phyloP scores from a whole-genome alignment of 352 stramenopile genomes.

The Phytopythium mirpurense region DNA sequence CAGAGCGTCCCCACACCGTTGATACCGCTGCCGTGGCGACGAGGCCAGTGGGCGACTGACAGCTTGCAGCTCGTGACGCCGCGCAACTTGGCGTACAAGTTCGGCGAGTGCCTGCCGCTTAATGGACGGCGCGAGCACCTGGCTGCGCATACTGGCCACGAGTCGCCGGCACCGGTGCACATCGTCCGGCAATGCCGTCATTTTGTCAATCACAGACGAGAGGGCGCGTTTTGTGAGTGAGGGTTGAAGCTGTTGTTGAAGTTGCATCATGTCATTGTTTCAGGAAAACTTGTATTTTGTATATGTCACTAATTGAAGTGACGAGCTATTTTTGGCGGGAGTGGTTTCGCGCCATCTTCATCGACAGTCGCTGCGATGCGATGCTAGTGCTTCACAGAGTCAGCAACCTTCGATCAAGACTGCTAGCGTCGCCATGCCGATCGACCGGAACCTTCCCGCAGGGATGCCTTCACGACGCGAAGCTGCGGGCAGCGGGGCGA shows the following conservation, averaged over 20 bases:
- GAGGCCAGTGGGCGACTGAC: too few species aligned
- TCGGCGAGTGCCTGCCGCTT: conserved; percentile 31
- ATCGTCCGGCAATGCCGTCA: conserved; percentile 20
- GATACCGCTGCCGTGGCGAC: conserved; percentile 25
- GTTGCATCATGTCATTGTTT: background rate
- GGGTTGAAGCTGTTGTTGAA: background rate
- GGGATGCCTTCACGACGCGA: conserved; percentile 35
- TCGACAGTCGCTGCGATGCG: too few species aligned
- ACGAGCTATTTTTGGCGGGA: background rate
- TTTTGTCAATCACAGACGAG: background rate
- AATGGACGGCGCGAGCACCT: conserved; percentile 35
- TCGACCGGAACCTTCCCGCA: conserved; percentile 43
- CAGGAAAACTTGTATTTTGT: background rate
- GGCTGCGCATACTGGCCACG: conserved; percentile 39
- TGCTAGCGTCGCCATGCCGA: conserved; percentile 24
- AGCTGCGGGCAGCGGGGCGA: background rate
- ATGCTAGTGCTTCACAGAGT: too few species aligned
- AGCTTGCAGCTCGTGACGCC: conserved; percentile 1
- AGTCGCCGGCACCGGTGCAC: conserved; percentile 46
- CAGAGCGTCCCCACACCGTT: conserved; percentile 20
- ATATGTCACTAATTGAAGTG: background rate
- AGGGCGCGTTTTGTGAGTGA: too few species aligned
- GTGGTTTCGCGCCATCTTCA: conserved; percentile 1
- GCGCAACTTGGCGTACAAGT: conserved; percentile 13
- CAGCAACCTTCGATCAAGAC: too few species aligned